A percentile compares a stretch with the other conserved stretches of the same genome.
phyloP scores from a whole-genome alignment of 2,329 filamentous ascomycete species.

The Diaporthe citri region DNA sequence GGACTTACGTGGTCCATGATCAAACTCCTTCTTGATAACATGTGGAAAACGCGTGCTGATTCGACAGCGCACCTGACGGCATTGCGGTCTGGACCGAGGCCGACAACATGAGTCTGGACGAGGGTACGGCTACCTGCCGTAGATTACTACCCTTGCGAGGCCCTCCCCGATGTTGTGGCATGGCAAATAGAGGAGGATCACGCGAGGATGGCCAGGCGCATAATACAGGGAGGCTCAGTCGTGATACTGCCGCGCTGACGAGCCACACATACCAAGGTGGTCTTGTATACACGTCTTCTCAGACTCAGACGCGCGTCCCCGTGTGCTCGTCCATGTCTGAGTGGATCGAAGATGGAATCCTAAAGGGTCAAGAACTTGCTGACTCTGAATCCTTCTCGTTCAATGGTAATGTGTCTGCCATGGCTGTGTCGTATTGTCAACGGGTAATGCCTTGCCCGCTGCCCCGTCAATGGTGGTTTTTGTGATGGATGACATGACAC shows the following conservation, averaged over 20 bases:
- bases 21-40: background rate
- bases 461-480: no score
- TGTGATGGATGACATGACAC: no score
- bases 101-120: background rate
- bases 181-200: background rate
- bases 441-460: no score
- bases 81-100: background rate
- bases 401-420: background rate
- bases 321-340: background rate
- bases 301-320: background rate
- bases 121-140: conserved; percentile 6
- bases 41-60: background rate
- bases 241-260: background rate
- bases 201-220: background rate
- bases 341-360: background rate
- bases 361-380: background rate
- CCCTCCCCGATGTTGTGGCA: background rate
- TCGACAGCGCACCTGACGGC: background rate
- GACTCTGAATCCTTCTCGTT: background rate
- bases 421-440: no score
- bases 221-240: background rate
- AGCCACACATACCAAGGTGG: background rate
- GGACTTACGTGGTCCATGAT: background rate
- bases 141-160: background rate
- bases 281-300: background rate